These are phyloP conservation scores for Pythium brassicae DNA, from an alignment of 352 stramenopile species.

Conservation along the genomic window DNA sequence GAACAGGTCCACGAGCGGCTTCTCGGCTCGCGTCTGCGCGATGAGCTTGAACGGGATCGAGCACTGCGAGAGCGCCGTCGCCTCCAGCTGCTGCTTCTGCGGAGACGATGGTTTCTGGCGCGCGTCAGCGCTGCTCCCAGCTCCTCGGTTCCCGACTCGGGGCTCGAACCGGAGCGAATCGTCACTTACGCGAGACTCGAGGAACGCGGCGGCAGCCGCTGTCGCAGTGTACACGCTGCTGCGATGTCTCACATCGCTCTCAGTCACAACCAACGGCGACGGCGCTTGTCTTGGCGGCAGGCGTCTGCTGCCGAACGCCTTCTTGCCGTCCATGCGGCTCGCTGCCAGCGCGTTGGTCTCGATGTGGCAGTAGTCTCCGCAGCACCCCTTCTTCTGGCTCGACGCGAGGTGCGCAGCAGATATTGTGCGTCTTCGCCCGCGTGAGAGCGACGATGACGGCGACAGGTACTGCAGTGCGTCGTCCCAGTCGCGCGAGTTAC, in stretches of 20 bases:
- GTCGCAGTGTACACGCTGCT: slow-evolving; percentile 49
- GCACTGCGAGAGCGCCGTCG: slow-evolving; percentile 18
- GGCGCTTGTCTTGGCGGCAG: not conserved
- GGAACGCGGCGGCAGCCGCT: slow-evolving; percentile 47
- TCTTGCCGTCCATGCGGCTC: slow-evolving; percentile 37
- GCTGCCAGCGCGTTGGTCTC: slow-evolving; percentile 31
- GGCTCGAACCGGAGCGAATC: slow-evolving; percentile 10
- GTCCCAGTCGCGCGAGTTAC: slow-evolving; percentile 38
- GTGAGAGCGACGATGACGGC: slow-evolving; percentile 46
- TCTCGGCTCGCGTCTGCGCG: slow-evolving; percentile 71
- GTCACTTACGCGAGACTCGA: slow-evolving; percentile 33
- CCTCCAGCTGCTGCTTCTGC: slow-evolving; percentile 14
- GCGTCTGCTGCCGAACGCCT: slow-evolving; percentile 5
- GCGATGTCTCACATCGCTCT: slow-evolving; percentile 22
- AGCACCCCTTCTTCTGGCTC: slow-evolving; percentile 71
- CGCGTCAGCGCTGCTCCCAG: slow-evolving; percentile 23
- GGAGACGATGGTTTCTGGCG: slow-evolving; percentile 7
- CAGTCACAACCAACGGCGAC: slow-evolving; percentile 1
- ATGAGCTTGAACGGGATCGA: slow-evolving; percentile 81
- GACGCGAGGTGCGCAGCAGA: slow-evolving; percentile 65
- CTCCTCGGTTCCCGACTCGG: slow-evolving; percentile 15
- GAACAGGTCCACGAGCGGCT: slow-evolving; percentile 75
- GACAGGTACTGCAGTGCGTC: slow-evolving; percentile 54
- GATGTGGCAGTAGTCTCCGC: slow-evolving; percentile 62
- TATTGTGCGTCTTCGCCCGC: slow-evolving; percentile 38